Conservation (phyloP, 176 grass and related monocot species). For the Areca catechu region DNA sequence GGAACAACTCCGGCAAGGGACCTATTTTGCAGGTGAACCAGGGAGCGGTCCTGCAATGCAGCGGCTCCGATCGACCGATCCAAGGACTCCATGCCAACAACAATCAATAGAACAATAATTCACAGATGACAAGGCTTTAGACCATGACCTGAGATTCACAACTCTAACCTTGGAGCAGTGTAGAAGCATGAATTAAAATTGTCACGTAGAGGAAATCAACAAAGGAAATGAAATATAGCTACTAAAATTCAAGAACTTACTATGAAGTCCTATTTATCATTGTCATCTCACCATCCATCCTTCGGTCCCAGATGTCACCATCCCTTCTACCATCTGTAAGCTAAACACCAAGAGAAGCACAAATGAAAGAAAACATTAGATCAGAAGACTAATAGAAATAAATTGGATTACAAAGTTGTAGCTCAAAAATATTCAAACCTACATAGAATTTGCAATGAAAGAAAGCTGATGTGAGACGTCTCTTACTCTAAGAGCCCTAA, state of each 20-base stretch:
- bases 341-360: conserved; percentile 25
- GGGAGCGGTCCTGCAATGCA: too few species aligned
- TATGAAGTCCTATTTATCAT: conserved; percentile 59
- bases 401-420: conserved; percentile 2
- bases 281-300: conserved; percentile 75
- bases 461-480: conserved; percentile 91
- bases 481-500: conserved; percentile 79
- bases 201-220: neutral
- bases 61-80: too few species aligned
- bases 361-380: neutral
- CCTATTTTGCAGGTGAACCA: too few species aligned
- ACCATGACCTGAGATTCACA: too few species aligned
- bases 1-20: too few species aligned
- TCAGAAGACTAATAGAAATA: neutral
- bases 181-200: neutral
- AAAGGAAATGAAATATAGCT: neutral
- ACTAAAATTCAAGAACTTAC: conserved; percentile 39
- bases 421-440: conserved; percentile 40
- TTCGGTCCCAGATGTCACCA: conserved; percentile 54
- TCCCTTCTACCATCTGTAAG: conserved; percentile 82
- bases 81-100: too few species aligned
- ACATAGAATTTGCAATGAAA: conserved; percentile 91
- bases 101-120: too few species aligned
- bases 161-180: too few species aligned
- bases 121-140: too few species aligned